phyloP scores from a whole-genome alignment of 192 early-diverging fungal genomes.

The Coemansia asiatica region DNA sequence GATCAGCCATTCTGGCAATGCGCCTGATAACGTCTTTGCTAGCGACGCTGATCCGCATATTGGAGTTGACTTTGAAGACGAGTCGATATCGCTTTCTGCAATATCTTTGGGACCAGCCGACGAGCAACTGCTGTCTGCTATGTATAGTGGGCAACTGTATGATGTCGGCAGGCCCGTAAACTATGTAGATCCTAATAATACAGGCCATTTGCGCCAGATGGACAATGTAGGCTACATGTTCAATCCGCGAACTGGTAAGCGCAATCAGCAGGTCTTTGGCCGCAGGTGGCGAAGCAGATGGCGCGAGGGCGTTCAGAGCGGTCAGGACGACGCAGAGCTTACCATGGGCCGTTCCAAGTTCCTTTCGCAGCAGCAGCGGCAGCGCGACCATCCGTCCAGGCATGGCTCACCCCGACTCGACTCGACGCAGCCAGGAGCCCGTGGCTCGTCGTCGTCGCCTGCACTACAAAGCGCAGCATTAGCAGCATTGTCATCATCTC shows the following conservation, averaged over 20 bases:
- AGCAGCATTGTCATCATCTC: neutral
- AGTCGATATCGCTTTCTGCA: constrained; percentile 67
- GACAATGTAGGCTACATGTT: constrained; percentile 94
- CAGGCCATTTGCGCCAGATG: constrained; percentile 80
- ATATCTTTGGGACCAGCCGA: constrained; percentile 80
- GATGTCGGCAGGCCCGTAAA: constrained; percentile 73
- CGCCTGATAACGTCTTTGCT: constrained; percentile 5
- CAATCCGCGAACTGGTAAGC: constrained; percentile 70
- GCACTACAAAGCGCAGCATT: neutral
- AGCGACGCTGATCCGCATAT: neutral
- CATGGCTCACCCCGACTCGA: neutral
- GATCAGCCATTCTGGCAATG: constrained; percentile 55
- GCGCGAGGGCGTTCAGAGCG: constrained; percentile 17
- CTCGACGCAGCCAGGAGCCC: neutral
- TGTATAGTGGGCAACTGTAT: constrained; percentile 66
- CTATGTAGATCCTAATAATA: constrained; percentile 72
- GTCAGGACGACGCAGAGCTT: constrained; percentile 39
- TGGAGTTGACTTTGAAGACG: constrained; percentile 23
- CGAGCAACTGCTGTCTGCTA: constrained; percentile 75
- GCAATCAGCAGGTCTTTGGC: constrained; percentile 70
- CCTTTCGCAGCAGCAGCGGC: constrained; percentile 43
- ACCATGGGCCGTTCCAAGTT: constrained; percentile 49
- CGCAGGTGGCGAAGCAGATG: constrained; percentile 32
- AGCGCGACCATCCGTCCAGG: constrained; percentile 45
- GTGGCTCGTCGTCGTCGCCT: constrained; percentile 59